Evolutionary conservation across 108 stramenopile genomes (phyloP), one percentile per base, ranked within the genome.

Genomic region (Thalassiosira profunda): DNA sequence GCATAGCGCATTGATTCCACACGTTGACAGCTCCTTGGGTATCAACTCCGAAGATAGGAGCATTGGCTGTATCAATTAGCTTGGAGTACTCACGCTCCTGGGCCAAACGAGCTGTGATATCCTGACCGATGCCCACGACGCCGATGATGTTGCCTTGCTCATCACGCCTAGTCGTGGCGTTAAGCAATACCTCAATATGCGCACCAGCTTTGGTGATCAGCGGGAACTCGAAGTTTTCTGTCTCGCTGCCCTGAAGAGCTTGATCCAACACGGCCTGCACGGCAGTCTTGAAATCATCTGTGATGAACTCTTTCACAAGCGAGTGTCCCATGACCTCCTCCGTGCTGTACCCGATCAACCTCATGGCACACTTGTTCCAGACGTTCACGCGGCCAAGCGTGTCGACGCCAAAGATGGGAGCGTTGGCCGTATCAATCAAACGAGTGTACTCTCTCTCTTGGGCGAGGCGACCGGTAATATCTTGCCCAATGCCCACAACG

Each of bases 11-110:
- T 9, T 77, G 41, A 45, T 85, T 87, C 86, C 86, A 87, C 35
- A 85, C 83, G 37, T 86, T 86, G 8, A 92, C 77, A 9, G 23
- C 55, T n/a, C 87, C 87, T 14, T 67, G 24, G 4, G 30, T 34
- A 56, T 89, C 85, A 6, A 89, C 55, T 11, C 86, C 87, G 58
- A 92, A 85, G 28, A 92, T 82, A 7, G 80, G 67, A 24, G 72
- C 72, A 74, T 87, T 84, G 20, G 84, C 71, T 4, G 61, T 77
- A 45, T 92, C 86, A 25, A 89, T 60, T 10, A 92, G 57, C 21
- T 72, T 46, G 14, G 63, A 26, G 18, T 83, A 53, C 17, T 81
- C 82, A 12, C 63, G 26, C 12, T 74, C 82, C 26, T 62, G 56
- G 15, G 71, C 80, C 36, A 58, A 31, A 34, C 43, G 34, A 25